Percentiles rank a stretch among this genome's conserved stretches.
Conservation (phyloP, 306 rosid species). For the Quercus parvula region DNA sequence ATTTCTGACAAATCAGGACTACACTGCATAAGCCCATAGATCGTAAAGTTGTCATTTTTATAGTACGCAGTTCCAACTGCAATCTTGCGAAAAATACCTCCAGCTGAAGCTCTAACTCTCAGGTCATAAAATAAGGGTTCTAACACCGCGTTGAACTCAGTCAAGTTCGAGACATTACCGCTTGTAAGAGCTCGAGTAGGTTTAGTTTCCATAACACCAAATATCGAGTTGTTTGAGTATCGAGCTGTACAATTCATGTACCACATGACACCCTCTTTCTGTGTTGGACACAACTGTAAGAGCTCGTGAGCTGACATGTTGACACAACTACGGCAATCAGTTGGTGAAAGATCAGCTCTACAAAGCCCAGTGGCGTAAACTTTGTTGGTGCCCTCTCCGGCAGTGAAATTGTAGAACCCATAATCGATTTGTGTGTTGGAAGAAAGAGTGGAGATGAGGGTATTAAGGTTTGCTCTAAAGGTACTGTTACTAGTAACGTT, state of each 20-base stretch:
- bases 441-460: constrained; percentile 25
- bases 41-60: not conserved
- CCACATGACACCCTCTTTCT: constrained; percentile 48
- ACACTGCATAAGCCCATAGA: constrained; percentile 33
- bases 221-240: constrained; percentile 20
- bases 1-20: constrained; percentile 16
- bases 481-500: constrained; percentile 47
- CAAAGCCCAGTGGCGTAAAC: constrained; percentile 44
- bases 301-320: constrained; percentile 12
- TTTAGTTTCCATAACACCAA: not conserved
- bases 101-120: not conserved
- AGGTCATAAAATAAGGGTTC: not conserved
- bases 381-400: constrained; percentile 24
- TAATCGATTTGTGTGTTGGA: not conserved
- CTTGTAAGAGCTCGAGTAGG: not conserved
- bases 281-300: constrained; percentile 32
- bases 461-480: constrained; percentile 28
- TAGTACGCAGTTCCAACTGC: constrained; percentile 4
- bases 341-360: constrained; percentile 39
- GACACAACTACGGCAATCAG: constrained; percentile 42
- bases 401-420: constrained; percentile 16
- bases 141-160: not conserved
- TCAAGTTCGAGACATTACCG: not conserved
- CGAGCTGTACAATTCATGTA: constrained; percentile 37
- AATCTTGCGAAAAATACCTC: constrained; percentile 1